Base-by-base conservation (phyloP, 176 grass and related monocot species). In the Lolium rigidum region DNA sequence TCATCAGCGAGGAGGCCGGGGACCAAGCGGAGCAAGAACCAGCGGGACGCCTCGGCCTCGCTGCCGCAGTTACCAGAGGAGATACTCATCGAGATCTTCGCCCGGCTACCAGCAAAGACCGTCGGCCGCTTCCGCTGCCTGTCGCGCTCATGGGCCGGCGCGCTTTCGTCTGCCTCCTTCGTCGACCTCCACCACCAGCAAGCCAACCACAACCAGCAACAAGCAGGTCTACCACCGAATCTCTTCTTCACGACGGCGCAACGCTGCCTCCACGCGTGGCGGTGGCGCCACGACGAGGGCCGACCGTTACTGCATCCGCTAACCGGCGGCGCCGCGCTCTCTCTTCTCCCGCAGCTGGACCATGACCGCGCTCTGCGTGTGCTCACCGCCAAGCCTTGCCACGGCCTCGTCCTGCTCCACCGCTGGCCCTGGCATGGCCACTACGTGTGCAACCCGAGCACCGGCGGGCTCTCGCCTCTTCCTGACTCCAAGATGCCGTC, bases 371-470 rank as follows among this genome's bases (percentile, higher is more conserved):
- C 15, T 37, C 15, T 37, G 0, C 37, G 18, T 1, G 68, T 70
- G 38, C 38, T 44, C 68, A 44, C 38, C 7, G 0, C 56, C 12
- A 66, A 35, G 63, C 63, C 63, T 6, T 66, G 63, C 26, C 63
- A 66, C 5, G 63, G 63, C 28, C 64, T 37, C 6, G 64, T 67
- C 28, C 26, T 67, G 26, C 64, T 67, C 64, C 64, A 15, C 26
- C 64, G 25, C 64, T 67, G 64, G 64, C 64, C 26, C 13, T 37
- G 6, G 26, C 64, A 67, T 37, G 64, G 64, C 14, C 64, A 67
- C 64, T 67, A 67, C 64, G 64, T 67, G 64, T 67, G 64, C 64
- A 67, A 67, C 14, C 64, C 64, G 6, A 37, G 26, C 28, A 38
- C 64, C 14, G 28, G 64, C 64, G 64, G 6, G 64, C 64, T 67